A percentile compares a stretch with the other conserved stretches of the same genome.
Evolutionary conservation across 495 filamentous ascomycete species (phyloP).

Genomic region (Aspergillus saccharolyticus): DNA sequence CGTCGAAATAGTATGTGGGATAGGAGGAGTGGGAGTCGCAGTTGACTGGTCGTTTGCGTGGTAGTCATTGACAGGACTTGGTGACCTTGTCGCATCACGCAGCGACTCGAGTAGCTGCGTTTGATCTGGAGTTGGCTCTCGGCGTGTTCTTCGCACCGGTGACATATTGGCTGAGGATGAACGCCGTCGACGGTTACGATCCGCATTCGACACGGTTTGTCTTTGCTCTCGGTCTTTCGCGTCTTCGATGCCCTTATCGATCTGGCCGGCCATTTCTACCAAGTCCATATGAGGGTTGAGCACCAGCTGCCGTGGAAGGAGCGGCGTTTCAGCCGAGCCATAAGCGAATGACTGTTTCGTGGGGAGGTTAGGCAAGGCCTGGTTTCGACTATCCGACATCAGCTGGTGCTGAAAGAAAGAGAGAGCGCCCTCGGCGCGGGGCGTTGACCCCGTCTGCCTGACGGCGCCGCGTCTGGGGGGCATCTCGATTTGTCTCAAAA

Average conservation of each 20-base stretch:
- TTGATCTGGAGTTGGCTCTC: conserved; percentile 42
- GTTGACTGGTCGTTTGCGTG: conserved; percentile 22
- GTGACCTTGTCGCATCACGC: conserved; percentile 24
- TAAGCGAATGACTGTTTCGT: conserved; percentile 31
- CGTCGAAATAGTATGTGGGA: conserved; percentile 32
- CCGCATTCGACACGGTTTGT: conserved; percentile 1
- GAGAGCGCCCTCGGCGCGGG: conserved; percentile 11
- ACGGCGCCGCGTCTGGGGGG: conserved; percentile 24
- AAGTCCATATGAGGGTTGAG: conserved; percentile 20
- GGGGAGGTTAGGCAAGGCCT: conserved; percentile 26
- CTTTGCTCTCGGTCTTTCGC: conserved; percentile 23
- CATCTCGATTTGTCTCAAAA: conserved; percentile 13
- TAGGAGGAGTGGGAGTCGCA: conserved; percentile 36
- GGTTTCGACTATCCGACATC: conserved; percentile 9
- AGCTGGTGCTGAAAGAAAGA: conserved; percentile 13
- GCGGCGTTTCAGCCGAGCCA: conserved; percentile 25
- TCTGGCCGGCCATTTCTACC: conserved; percentile 21
- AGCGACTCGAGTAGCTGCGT: conserved; percentile 32
- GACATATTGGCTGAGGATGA: conserved; percentile 10
- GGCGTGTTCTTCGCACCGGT: conserved; percentile 21
- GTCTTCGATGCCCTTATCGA: conserved; percentile 22
- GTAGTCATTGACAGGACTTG: conserved; percentile 9
- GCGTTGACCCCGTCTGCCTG: conserved; percentile 8
- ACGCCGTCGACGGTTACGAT: conserved; percentile 12
- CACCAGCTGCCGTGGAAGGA: conserved; percentile 23